Conservation (phyloP, 1,284 basidiomycete species). For the Puccinia coronata region DNA sequence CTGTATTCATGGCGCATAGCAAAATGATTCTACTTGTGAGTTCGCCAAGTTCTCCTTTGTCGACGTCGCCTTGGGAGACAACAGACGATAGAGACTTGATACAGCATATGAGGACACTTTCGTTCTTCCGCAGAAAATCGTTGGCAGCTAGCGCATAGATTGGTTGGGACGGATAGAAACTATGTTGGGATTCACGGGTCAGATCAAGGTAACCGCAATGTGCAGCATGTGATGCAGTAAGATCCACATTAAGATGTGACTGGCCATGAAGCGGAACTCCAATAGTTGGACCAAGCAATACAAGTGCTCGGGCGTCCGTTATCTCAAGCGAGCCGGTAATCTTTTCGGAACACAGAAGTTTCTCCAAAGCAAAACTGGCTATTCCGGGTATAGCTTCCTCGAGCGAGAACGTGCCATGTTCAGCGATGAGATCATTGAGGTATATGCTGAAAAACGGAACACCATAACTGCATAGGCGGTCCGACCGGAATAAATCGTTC, state of each 20-base stretch:
- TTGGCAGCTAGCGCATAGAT: conserved; percentile 1
- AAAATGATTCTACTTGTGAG: background rate
- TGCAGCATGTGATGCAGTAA: background rate
- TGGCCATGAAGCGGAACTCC: conserved; percentile 7
- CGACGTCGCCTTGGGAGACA: background rate
- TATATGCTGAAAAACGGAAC: background rate
- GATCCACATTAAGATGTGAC: conserved; percentile 2
- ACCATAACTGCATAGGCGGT: background rate
- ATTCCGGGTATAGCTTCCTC: background rate
- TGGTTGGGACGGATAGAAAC: conserved; percentile 4
- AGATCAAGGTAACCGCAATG: background rate
- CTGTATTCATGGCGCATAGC: conserved; percentile 6
- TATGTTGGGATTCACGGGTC: background rate
- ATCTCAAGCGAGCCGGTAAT: background rate
- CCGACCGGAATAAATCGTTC: background rate
- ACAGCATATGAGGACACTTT: background rate
- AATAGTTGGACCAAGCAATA: conserved; percentile 3
- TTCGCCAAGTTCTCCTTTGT: background rate
- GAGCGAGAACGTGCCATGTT: no score
- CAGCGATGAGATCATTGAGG: background rate
- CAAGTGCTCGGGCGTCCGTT: background rate
- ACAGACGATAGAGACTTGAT: background rate
- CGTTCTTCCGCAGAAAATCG: background rate
- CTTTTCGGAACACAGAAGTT: background rate
- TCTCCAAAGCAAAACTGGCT: background rate